phyloP scores from a whole-genome alignment of 2,329 filamentous ascomycete species.

The Hypoxylon sp. region DNA sequence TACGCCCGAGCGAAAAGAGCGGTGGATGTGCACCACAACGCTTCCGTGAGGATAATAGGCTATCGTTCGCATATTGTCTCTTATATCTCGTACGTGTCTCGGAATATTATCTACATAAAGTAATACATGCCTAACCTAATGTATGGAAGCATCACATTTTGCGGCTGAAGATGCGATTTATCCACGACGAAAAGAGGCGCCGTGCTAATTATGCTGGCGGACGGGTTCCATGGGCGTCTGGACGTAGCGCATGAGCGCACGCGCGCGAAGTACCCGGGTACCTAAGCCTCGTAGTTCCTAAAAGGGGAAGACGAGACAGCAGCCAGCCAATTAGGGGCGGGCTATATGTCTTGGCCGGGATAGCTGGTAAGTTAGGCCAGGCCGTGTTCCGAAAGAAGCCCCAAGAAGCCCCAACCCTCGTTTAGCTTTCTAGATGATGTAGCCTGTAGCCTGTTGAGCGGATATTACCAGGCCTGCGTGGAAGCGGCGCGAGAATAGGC shows the following conservation, averaged over 20 bases:
- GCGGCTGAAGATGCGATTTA: slow-evolving; percentile 19
- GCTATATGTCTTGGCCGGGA: slow-evolving; percentile 27
- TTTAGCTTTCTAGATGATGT: slow-evolving; percentile 1
- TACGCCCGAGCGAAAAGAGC: background rate
- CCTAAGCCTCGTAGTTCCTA: slow-evolving; percentile 43
- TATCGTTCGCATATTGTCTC: background rate
- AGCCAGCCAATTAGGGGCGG: slow-evolving; percentile 41
- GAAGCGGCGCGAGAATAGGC: slow-evolving; percentile 8
- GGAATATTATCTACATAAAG: slow-evolving; percentile 8
- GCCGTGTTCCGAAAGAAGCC: slow-evolving; percentile 28
- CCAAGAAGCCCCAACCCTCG: slow-evolving; percentile 10
- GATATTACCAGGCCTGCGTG: slow-evolving; percentile 4
- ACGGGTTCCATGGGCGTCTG: slow-evolving; percentile 10
- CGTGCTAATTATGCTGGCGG: slow-evolving; percentile 7
- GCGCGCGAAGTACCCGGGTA: slow-evolving; percentile 16
- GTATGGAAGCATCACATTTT: slow-evolving; percentile 9
- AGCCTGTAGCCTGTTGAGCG: background rate
- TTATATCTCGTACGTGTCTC: background rate
- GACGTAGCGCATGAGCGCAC: background rate
- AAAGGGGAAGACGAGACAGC: slow-evolving; percentile 42
- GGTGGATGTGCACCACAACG: slow-evolving; percentile 1
- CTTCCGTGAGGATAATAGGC: background rate
- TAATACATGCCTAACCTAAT: background rate
- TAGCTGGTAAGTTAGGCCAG: slow-evolving; percentile 28
- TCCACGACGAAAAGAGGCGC: background rate